Evolutionary conservation across 2,329 filamentous ascomycete species (phyloP).

Genomic region (Rutstroemia sp.): DNA sequence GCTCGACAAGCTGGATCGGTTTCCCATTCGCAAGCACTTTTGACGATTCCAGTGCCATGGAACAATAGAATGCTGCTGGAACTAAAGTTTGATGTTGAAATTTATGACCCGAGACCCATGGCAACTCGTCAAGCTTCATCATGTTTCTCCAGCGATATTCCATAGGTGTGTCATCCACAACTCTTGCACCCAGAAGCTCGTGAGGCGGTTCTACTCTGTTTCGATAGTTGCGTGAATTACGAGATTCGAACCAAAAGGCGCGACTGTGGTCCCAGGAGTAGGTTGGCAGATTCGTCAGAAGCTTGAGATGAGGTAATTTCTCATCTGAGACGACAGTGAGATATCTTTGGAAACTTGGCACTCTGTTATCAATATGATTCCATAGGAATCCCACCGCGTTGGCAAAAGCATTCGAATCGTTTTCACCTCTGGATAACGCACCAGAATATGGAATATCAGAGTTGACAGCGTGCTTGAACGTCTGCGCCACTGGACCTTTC

Average conservation of each 20-base stretch:
- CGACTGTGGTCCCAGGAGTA: conserved; percentile 48
- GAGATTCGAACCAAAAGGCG: conserved; percentile 45
- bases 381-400: background rate
- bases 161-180: conserved; percentile 13
- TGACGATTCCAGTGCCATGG: conserved; percentile 27
- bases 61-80: conserved; percentile 26
- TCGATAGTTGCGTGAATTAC: conserved; percentile 37
- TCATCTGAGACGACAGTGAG: background rate
- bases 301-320: background rate
- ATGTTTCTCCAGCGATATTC: conserved; percentile 28
- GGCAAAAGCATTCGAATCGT: background rate
- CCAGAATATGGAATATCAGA: background rate
- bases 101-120: conserved; percentile 28
- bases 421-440: background rate
- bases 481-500: conserved; percentile 3
- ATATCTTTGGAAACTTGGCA: background rate
- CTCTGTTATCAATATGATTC: background rate
- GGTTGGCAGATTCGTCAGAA: conserved; percentile 38
- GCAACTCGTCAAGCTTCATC: conserved; percentile 18
- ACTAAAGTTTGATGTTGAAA: conserved; percentile 22
- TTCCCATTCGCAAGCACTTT: conserved; percentile 6
- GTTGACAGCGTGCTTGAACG: background rate
- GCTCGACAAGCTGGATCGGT: conserved; percentile 22
- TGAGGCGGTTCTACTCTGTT: conserved; percentile 37
- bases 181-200: conserved; percentile 24